Base-by-base conservation (phyloP, 768 basidiomycete species). In the Pleurotus pulmonarius region DNA sequence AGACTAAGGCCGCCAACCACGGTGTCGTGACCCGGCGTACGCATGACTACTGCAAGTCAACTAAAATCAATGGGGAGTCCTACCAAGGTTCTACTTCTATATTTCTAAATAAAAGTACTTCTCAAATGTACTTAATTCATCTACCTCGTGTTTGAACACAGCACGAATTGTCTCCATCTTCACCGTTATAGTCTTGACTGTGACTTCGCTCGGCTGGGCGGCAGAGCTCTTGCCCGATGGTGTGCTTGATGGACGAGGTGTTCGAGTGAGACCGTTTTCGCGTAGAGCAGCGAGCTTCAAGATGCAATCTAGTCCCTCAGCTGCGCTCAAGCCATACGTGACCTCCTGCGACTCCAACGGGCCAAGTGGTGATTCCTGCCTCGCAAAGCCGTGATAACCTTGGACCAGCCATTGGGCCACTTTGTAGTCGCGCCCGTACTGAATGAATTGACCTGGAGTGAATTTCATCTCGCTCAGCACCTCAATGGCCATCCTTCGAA, bases 401-500 rank as follows among this genome's bases (percentile, higher is more conserved):
- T 46, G 16, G 16, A 25, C 46, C 18, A 46, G 46, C 46, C 46
- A 46, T 13, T n/a, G 12, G 13, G 16, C 46, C 16, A 25, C 46
- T 24, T 24, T 46, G 24, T 46, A 24, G 5, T 46, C 46, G 13
- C 46, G 46, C 4, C 13, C 46, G 24, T 46, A 46, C 22, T 24
- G 16, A 2, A 46, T 24, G 13, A 46, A 18, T 12, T 25, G 16
- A 13, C 46, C 18, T 13, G 16, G 16, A 13, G 46, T 46, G 1
- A 46, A 20, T 13, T 4, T 18, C 7, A 15, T 18, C 13, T 13
- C 24, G 5, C 7, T 18, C 46, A 57, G 1, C 34, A 18, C 12
- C 40, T 26, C 37, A 12, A 57, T 40, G 15, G 56, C 56, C 13
- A 49, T 26, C 18, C 13, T 40, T 29, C 56, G 56, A 48, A 40